Conservation (phyloP, 345 rosid species). For the Raphanus raphanistrum region DNA sequence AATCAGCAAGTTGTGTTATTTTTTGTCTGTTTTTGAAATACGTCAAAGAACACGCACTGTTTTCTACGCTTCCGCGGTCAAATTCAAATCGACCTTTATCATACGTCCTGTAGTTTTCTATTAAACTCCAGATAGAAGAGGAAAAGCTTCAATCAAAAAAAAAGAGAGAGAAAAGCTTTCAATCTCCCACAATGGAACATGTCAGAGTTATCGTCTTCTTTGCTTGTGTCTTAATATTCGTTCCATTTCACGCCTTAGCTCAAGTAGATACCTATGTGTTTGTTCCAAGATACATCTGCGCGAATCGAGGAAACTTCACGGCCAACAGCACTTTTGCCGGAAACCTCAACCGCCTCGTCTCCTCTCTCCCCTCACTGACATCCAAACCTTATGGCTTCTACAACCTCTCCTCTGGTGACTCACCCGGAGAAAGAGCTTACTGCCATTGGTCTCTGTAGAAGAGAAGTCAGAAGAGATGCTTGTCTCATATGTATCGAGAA, state of each 20-base stretch:
- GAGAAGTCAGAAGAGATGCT: slow-evolving; percentile 40
- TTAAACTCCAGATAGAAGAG: no score
- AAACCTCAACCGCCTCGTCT: slow-evolving; percentile 32
- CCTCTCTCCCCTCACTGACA: slow-evolving; percentile 23
- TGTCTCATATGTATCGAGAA: slow-evolving; percentile 41
- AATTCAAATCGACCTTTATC: no score
- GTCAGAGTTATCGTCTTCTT: background rate
- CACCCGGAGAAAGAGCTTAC: slow-evolving; percentile 32
- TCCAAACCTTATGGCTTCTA: slow-evolving; percentile 39
- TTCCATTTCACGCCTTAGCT: slow-evolving; percentile 29
- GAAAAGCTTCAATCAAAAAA: no score
- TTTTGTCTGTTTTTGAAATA: no score
- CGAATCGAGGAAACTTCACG: slow-evolving; percentile 36
- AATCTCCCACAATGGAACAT: slow-evolving; percentile 30
- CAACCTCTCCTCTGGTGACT: slow-evolving; percentile 32
- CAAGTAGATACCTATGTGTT: slow-evolving; percentile 29
- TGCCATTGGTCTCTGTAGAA: slow-evolving; percentile 45
- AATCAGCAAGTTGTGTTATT: no score
- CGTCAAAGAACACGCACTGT: no score
- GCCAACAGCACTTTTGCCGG: slow-evolving; percentile 28
- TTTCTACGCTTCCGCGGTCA: no score
- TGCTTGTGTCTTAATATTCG: slow-evolving; percentile 8
- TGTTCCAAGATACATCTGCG: no score
- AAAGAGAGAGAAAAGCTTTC: no score
- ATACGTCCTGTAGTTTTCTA: no score